A percentile compares a stretch with the other conserved stretches of the same genome.
These are phyloP conservation scores for Lodderomyces beijingensis DNA, from an alignment of 1,139 yeast species.

Conservation along the genomic window DNA sequence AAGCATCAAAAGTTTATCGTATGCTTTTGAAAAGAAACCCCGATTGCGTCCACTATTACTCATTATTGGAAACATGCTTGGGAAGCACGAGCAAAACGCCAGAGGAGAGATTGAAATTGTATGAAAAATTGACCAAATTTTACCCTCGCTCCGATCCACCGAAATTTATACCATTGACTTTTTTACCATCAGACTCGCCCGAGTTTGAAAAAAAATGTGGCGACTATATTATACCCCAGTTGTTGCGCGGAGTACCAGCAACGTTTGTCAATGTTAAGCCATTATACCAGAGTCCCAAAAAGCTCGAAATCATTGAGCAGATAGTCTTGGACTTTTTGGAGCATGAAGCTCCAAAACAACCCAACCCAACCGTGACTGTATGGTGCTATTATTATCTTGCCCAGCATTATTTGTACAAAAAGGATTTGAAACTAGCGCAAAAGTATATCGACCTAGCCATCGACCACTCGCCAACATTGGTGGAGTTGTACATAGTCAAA, in stretches of 20 bases:
- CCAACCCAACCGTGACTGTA: conserved; percentile 50
- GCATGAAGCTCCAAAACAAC: conserved; percentile 20
- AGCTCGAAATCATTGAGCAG: conserved; percentile 46
- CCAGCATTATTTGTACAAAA: conserved; percentile 65
- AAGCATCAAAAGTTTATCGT: conserved; percentile 69
- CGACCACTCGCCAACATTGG: conserved; percentile 73
- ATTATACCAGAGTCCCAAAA: conserved; percentile 52
- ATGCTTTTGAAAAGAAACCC: conserved; percentile 80
- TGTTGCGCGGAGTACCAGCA: conserved; percentile 85
- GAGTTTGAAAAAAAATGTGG: conserved; percentile 42
- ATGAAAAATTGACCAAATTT: conserved; percentile 57
- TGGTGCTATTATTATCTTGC: conserved; percentile 84
- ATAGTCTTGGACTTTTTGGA: conserved; percentile 50
- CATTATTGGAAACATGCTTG: conserved; percentile 59
- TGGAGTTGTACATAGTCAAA: conserved; percentile 74
- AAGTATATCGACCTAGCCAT: conserved; percentile 61
- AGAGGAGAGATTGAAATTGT: conserved; percentile 49
- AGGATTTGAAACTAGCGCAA: conserved; percentile 50
- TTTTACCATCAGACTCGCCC: conserved; percentile 51
- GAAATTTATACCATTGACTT: conserved; percentile 69
- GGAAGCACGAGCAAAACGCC: conserved; percentile 34
- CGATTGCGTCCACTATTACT: conserved; percentile 66
- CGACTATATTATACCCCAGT: conserved; percentile 55
- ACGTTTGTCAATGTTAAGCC: conserved; percentile 84
- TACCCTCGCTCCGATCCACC: conserved; percentile 89